Conservation (phyloP, 2,329 filamentous ascomycete species). For the Fusarium redolens region DNA sequence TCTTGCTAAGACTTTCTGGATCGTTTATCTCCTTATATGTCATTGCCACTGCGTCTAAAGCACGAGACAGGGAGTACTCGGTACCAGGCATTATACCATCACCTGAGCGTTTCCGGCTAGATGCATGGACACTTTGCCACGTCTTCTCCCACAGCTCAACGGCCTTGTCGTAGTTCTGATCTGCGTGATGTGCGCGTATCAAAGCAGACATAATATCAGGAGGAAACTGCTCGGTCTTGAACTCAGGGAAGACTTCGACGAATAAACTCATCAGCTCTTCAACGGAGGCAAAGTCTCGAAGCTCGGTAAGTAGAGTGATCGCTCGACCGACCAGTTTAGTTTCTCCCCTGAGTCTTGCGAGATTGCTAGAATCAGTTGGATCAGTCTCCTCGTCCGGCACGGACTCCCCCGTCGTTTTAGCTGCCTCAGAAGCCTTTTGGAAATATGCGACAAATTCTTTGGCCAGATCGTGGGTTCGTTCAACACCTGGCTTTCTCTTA, state of each 20-base stretch:
- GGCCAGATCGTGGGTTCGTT: constrained; percentile 41
- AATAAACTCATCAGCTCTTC: constrained; percentile 68
- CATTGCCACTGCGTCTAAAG: constrained; percentile 63
- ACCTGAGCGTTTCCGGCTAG: constrained; percentile 36
- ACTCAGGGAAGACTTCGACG: constrained; percentile 53
- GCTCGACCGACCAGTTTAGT: constrained; percentile 49
- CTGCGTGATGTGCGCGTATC: constrained; percentile 73
- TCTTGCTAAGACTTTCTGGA: constrained; percentile 58
- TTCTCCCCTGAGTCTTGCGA: constrained; percentile 40
- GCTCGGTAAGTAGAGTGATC: constrained; percentile 49
- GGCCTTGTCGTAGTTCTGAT: constrained; percentile 69
- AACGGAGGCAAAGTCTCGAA: constrained; percentile 63
- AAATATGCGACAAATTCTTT: constrained; percentile 48
- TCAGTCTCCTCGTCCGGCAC: background rate
- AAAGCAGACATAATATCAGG: constrained; percentile 70
- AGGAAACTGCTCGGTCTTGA: constrained; percentile 56
- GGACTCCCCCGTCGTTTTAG: background rate
- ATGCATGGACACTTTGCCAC: constrained; percentile 62
- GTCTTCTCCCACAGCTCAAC: constrained; percentile 74
- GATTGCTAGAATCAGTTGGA: constrained; percentile 22
- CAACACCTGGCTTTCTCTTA: constrained; percentile 36
- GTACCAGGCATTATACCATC: constrained; percentile 56
- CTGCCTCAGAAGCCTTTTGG: constrained; percentile 33
- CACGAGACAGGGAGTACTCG: constrained; percentile 64
- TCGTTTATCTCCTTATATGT: constrained; percentile 56